Base-by-base conservation (phyloP, 345 rosid genomes). In the Rhizophora mangle region DNA sequence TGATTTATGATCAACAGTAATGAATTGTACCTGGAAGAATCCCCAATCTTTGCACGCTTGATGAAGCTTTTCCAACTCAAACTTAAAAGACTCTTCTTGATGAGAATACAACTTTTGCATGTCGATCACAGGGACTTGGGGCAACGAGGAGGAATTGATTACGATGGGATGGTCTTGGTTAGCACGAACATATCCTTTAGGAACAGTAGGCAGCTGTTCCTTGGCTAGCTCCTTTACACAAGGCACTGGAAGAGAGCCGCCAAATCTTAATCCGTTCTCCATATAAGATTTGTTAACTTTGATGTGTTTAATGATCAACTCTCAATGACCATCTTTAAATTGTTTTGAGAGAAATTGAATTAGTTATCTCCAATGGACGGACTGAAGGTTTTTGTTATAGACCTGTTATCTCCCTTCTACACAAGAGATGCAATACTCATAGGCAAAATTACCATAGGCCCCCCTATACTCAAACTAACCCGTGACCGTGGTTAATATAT, bases 31-130 rank as follows among this genome's bases (percentile, higher is more conserved):
- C 59, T 70, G 74, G 43, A 70, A 70, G 53, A 70, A 70, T 8
- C 68, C 74, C 74, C 74, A 70, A 15, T 70, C 74, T 52, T 53
- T 32, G 24, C 68, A 70, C 18, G 68, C 68, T 0, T 24, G 24
- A 47, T 70, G 62, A 22, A 70, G 55, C 37, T 65, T 65, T 56
- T 47, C 15, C 39, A 65, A 36, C 37, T 51, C 68, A 8, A 30
- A 51, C 31, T 51, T 31, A 16, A 43, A 11, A 18, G 29, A 0
- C 3, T 65, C 68, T 13, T 16, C 68, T 13, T 43, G 18, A 43
- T 13, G 19, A 1, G 60, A 18, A 13, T 20, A 21, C 68, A 65
- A 52, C 37, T 65, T 65, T 52, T 30, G 68, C 59, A 52, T 3
- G 34, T 65, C 59, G 19, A 65, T 65, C 24, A 65, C 68, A 0